Conservation (phyloP, 2,329 filamentous ascomycete species). For the Botrytis aclada region DNA sequence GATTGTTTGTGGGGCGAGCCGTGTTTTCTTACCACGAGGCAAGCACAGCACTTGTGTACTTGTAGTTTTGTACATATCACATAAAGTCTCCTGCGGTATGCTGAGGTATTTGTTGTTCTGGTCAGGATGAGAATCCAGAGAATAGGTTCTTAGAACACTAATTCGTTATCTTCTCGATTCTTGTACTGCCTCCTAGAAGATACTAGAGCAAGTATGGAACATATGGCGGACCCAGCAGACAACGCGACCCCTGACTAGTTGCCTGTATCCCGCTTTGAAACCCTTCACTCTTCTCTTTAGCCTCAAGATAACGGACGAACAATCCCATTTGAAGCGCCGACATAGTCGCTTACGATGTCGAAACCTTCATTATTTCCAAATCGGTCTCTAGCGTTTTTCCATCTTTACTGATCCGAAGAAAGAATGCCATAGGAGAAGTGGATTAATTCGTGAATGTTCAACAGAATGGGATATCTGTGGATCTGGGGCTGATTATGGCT, state of each 20-base stretch:
- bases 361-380: conserved; percentile 6
- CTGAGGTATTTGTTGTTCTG: neutral
- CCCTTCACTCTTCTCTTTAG: neutral
- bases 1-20: neutral
- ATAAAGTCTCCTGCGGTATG: neutral
- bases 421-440: neutral
- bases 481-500: conserved; percentile 6
- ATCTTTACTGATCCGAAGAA: neutral
- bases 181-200: neutral
- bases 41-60: neutral
- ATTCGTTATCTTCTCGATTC: neutral
- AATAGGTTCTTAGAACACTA: too few relatives aligned
- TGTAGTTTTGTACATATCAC: neutral
- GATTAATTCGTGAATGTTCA: neutral
- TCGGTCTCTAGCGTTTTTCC: neutral
- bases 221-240: neutral
- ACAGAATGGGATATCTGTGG: neutral
- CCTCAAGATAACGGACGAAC: neutral
- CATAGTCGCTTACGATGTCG: neutral
- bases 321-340: neutral
- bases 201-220: neutral
- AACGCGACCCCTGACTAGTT: neutral
- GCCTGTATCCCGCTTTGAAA: neutral
- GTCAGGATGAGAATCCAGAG: neutral
- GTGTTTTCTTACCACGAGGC: neutral